phyloP scores from a whole-genome alignment of 768 basidiomycete species.

The Leccinum uliginosum region DNA sequence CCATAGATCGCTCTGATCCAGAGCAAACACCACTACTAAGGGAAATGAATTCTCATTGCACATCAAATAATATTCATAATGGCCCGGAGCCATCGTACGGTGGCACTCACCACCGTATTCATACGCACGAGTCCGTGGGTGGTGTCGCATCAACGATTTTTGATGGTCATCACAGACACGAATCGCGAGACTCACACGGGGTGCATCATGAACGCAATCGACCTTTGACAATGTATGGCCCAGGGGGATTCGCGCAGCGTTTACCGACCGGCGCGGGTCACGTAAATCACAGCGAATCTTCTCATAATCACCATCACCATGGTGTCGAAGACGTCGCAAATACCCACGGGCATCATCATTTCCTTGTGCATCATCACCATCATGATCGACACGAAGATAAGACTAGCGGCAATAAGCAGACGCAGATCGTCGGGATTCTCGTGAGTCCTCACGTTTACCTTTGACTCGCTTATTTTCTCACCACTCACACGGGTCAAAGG shows the following conservation, averaged over 20 bases:
- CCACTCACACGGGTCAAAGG: constrained; percentile 36
- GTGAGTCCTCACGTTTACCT: constrained; percentile 31
- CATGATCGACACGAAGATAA: constrained; percentile 13
- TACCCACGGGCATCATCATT: background rate
- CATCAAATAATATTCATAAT: background rate
- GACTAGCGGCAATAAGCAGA: constrained; percentile 43
- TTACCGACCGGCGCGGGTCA: background rate
- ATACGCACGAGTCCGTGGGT: background rate
- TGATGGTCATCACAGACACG: constrained; percentile 35
- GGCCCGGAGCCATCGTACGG: constrained; percentile 17
- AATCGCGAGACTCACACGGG: constrained; percentile 23
- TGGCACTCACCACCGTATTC: constrained; percentile 1
- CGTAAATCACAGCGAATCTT: background rate
- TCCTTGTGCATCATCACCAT: background rate
- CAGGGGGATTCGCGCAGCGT: constrained; percentile 6
- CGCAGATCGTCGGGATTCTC: constrained; percentile 72
- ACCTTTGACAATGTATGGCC: constrained; percentile 19
- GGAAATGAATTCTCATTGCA: background rate
- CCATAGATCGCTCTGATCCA: constrained; percentile 1
- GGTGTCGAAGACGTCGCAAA: background rate
- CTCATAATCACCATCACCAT: constrained; percentile 12
- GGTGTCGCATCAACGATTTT: constrained; percentile 19
- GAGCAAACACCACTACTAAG: constrained; percentile 21
- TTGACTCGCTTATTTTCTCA: background rate
- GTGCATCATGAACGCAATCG: constrained; percentile 29